Base-by-base conservation (phyloP, 2,329 filamentous ascomycete genomes). In the Fonsecaea pugnacius region DNA sequence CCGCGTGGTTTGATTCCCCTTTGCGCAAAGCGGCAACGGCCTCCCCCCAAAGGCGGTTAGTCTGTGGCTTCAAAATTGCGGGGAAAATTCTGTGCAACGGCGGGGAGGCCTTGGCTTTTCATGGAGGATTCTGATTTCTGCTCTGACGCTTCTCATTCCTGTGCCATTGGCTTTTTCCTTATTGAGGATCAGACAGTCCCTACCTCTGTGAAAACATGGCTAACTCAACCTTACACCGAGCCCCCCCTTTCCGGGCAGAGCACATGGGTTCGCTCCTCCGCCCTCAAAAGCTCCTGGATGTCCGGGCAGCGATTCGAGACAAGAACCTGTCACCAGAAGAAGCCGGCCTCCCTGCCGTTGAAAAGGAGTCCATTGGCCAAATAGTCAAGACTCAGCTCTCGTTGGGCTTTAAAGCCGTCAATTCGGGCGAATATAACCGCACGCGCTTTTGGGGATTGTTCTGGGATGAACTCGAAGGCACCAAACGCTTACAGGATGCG, bases 201-300 rank as follows among this genome's bases (percentile, higher is more conserved):
- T 10, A 10, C 8, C 3, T 48, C 40, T 10, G 16, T 9, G 9
- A 48, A 8, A 48, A 59, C 30, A 68, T 69, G 67, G 67, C 67
- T n/a, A 35, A 60, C 50, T 50, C 55, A 0, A 63, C 56, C 9
- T 48, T 64, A 30, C 63, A 68, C 48, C 62, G 61, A 3, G 52
- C 52, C 16, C 84, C 86, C 48, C 88, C 87, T 56, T 91, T 90
- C 77, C 84, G 89, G 73, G 88, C 88, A 65, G 89, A 91, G 77
- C 89, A 91, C 69, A 83, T 90, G 66, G 89, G 89, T 56, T 91
- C 88, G 14, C 80, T 91, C 35, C 84, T 91, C 63, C 87, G 89
- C 35, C 88, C 89, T 0, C 76, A 85, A 58, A 77, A 83, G 58
- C 83, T 91, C 30, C 80, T 89, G 14, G 79, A 85, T 53, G 84